These are phyloP conservation scores for Hypoxylon fragiforme DNA, from an alignment of 495 filamentous ascomycete genomes.

Conservation along the genomic window DNA sequence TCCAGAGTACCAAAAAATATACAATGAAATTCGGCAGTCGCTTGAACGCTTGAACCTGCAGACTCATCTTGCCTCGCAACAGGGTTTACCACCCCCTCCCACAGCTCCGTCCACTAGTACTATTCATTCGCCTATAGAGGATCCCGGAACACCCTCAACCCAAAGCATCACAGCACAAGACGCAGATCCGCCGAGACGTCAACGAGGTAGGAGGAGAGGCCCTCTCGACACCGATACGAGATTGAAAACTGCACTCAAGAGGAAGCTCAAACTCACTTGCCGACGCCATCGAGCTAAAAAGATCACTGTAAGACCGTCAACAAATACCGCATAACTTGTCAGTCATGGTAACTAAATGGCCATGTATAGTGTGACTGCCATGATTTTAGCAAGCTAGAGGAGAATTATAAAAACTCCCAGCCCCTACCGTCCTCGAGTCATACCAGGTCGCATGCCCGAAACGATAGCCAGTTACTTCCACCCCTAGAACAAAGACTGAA, in stretches of 20 bases:
- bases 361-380: constrained; percentile 34
- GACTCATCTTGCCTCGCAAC: constrained; percentile 24
- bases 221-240: constrained; percentile 27
- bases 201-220: constrained; percentile 34
- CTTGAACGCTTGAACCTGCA: constrained; percentile 29
- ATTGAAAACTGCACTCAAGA: constrained; percentile 32
- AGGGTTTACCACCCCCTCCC: constrained; percentile 14
- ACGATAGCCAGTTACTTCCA: neutral
- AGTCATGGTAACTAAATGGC: constrained; percentile 12
- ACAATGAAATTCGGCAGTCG: constrained; percentile 37
- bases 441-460: constrained; percentile 10
- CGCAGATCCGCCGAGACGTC: constrained; percentile 13
- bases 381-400: constrained; percentile 34
- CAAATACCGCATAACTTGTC: neutral
- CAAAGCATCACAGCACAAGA: constrained; percentile 12
- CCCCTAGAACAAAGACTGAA: constrained; percentile 6
- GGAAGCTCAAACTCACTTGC: constrained; percentile 35
- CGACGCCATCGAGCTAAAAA: constrained; percentile 31
- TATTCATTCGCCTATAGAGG: constrained; percentile 27
- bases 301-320: constrained; percentile 26
- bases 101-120: constrained; percentile 27
- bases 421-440: constrained; percentile 3
- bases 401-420: constrained; percentile 9
- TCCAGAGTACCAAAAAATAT: constrained; percentile 40
- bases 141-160: constrained; percentile 12